Base-by-base conservation (phyloP, 2,329 filamentous ascomycete species). In the Cytospora mali region DNA sequence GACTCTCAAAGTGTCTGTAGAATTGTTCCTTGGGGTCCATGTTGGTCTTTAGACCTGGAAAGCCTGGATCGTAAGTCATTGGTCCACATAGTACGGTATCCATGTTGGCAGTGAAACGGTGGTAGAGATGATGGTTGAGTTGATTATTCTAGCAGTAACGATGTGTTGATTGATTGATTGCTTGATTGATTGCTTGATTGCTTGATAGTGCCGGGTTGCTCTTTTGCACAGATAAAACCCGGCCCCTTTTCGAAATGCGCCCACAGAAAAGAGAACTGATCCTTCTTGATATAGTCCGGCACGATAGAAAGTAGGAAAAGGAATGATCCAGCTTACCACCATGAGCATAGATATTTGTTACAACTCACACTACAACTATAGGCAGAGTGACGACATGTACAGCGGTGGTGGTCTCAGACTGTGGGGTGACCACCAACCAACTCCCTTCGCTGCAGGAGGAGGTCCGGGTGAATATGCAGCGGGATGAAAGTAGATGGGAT, bases 1-100 rank as follows among this genome's bases (percentile, higher is more conserved):
- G 88, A 69, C 88, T 83, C 68, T 92, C 88, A 71, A 97, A 97
- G 72, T 92, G 89, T 69, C 87, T 86, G 74, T 94, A 93, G 79
- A 97, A 97, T 42, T 86, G 86, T 71, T 94, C 89, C 68, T 93
- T 95, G 62, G 86, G 76, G 63, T 83, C 80, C 75, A 78, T 77
- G 53, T 71, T 72, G 62, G 68, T 69, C 18, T 63, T 66, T 16
- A 66, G 66, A 51, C 69, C 69, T 65, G 66, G 68, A 58, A 66
- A 68, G 18, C 64, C 58, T n/a, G 65, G 63, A 35, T 64, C 54
- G 53, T 68, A 64, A 64, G 64, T 27, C 55, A 60, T 31, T n/a
- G 60, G 64, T 18, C 62, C 62, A 28, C 50, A 29, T 7, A 59
- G 23, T 21, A 62, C 39, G 13, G 61, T 46, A 50, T 64, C 61